Conservation (phyloP, 2,329 filamentous ascomycete species). For the Raffaelea arxii region DNA sequence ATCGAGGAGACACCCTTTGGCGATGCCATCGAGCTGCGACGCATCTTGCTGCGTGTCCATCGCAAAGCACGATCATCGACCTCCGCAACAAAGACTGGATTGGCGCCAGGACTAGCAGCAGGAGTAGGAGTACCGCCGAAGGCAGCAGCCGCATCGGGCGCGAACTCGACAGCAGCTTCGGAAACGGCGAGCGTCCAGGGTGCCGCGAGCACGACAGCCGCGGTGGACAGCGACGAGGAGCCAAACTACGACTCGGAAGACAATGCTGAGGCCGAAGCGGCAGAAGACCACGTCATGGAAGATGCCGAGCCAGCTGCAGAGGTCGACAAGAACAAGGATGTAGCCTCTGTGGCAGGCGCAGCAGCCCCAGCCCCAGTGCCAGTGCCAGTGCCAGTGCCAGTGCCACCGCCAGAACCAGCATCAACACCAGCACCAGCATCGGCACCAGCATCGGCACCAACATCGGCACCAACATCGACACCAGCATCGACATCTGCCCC, state of each 20-base stretch:
- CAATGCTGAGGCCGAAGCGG: neutral
- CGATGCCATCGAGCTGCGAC: conserved; percentile 62
- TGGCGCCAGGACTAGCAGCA: too few species aligned
- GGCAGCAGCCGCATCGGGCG: neutral
- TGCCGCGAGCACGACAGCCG: neutral
- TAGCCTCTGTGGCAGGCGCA: too few species aligned
- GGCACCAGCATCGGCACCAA: too few species aligned
- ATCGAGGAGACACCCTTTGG: conserved; percentile 43
- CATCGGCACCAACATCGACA: too few species aligned
- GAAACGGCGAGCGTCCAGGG: neutral
- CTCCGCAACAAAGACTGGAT: too few species aligned
- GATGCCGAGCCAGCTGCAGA: neutral
- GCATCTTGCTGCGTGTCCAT: conserved; percentile 49
- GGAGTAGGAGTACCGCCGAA: neutral
- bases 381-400: too few species aligned
- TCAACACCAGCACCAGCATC: too few species aligned
- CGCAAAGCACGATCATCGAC: neutral
- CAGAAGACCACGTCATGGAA: neutral
- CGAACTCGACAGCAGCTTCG: neutral
- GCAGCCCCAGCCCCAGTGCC: too few species aligned
- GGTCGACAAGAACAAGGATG: too few species aligned
- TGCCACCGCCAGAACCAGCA: too few species aligned
- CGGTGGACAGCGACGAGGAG: neutral
- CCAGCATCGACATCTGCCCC: too few species aligned
- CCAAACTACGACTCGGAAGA: neutral